Conservation (phyloP, 2,329 filamentous ascomycete genomes). For the Fusarium sp. region DNA sequence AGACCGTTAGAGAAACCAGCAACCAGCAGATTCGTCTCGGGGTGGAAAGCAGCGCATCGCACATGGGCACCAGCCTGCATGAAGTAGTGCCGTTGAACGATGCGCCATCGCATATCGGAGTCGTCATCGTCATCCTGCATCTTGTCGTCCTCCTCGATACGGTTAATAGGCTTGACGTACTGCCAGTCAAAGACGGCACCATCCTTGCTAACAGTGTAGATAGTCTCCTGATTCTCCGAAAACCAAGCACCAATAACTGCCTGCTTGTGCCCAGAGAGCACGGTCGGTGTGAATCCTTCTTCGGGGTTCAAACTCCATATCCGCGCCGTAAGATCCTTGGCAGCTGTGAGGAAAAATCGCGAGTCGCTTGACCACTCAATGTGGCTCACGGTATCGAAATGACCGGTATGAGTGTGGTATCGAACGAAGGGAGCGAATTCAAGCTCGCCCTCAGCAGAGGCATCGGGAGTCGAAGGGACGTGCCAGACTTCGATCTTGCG, state of each 20-base stretch:
- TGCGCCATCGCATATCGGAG: slow-evolving; percentile 86
- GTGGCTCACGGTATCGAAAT: slow-evolving; percentile 88
- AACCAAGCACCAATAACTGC: slow-evolving; percentile 97
- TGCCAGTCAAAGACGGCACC: slow-evolving; percentile 97
- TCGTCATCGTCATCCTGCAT: slow-evolving; percentile 73
- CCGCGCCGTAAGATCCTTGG: slow-evolving; percentile 91
- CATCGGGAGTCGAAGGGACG: slow-evolving; percentile 89
- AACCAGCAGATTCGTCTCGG: slow-evolving; percentile 90
- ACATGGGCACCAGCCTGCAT: slow-evolving; percentile 91
- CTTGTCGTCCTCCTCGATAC: slow-evolving; percentile 70
- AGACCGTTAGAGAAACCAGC: slow-evolving; percentile 95
- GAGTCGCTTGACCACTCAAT: slow-evolving; percentile 98
- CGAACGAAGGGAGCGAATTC: slow-evolving; percentile 96
- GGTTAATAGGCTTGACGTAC: slow-evolving; percentile 76
- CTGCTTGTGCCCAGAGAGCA: slow-evolving; percentile 91
- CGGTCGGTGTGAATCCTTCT: slow-evolving; percentile 90
- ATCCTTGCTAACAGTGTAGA: slow-evolving; percentile 97
- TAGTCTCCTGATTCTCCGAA: slow-evolving; percentile 91
- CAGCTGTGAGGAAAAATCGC: slow-evolving; percentile 92
- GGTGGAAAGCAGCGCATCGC: slow-evolving; percentile 91
- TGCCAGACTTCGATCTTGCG: slow-evolving; percentile 96
- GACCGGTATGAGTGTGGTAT: slow-evolving; percentile 87
- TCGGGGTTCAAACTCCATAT: slow-evolving; percentile 95
- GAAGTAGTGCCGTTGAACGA: slow-evolving; percentile 93
- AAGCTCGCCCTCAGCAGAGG: slow-evolving; percentile 83